Evolutionary conservation across 108 stramenopile genomes (phyloP).

Genomic region (Skeletonema potamos): DNA sequence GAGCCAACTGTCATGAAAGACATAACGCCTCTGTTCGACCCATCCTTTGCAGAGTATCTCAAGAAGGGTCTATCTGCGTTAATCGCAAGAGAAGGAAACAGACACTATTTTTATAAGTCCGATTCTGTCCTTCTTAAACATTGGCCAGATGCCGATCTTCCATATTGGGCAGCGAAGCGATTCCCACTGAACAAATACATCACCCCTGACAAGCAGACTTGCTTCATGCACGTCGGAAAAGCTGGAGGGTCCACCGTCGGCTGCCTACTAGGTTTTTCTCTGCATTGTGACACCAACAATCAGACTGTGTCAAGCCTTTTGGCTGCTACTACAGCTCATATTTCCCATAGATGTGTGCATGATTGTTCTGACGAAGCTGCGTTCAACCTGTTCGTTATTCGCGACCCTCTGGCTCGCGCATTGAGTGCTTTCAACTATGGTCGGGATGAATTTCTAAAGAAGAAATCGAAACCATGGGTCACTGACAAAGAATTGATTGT

Average conservation of each 20-base stretch:
- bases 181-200: slow-evolving; percentile 23
- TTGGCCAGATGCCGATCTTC: slow-evolving; percentile 21
- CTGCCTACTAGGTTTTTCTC: slow-evolving; percentile 34
- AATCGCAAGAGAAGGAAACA: slow-evolving; percentile 1
- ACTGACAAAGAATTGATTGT: slow-evolving; percentile 14
- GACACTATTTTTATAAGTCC: slow-evolving; percentile 18
- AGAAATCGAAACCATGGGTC: neutral
- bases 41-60: slow-evolving; percentile 19
- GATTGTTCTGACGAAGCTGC: slow-evolving; percentile 31
- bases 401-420: slow-evolving; percentile 31
- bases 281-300: slow-evolving; percentile 23
- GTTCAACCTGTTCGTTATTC: slow-evolving; percentile 34
- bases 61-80: neutral
- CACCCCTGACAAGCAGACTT: slow-evolving; percentile 22
- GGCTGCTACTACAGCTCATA: slow-evolving; percentile 30
- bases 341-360: slow-evolving; percentile 33
- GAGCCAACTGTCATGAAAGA: neutral
- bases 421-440: slow-evolving; percentile 41
- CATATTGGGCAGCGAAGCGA: slow-evolving; percentile 27
- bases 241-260: slow-evolving; percentile 39
- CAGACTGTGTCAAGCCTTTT: slow-evolving; percentile 18
- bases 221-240: slow-evolving; percentile 40
- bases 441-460: slow-evolving; percentile 5
- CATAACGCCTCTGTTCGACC: slow-evolving; percentile 3
- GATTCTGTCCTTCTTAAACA: slow-evolving; percentile 17